These are phyloP conservation scores for Eucalyptus erythrocorys DNA, from an alignment of 345 rosid genomes.

Conservation along the genomic window DNA sequence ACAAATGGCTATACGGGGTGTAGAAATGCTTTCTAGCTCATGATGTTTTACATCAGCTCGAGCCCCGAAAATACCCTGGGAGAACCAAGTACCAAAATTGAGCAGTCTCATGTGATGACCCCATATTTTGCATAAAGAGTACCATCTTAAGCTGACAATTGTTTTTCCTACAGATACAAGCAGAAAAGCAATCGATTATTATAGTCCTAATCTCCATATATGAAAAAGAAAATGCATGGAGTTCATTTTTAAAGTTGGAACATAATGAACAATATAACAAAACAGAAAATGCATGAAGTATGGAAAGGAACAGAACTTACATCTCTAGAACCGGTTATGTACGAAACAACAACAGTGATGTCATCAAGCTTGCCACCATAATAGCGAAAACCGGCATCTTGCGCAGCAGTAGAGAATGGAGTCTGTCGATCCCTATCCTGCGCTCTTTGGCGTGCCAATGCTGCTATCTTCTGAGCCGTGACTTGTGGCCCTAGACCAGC, in stretches of 20 bases:
- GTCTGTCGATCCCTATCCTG: constrained; percentile 86
- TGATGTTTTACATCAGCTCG: neutral
- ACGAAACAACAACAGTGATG: constrained; percentile 95
- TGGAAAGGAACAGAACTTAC: constrained; percentile 1
- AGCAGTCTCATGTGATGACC: neutral
- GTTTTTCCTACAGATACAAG: neutral
- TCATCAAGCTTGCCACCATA: constrained; percentile 99
- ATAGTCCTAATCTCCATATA: neutral
- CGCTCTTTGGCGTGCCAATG: constrained; percentile 94
- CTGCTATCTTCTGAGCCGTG: constrained; percentile 96
- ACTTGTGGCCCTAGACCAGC: constrained; percentile 85
- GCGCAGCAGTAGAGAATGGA: constrained; percentile 97
- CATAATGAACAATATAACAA: neutral
- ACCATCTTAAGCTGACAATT: neutral
- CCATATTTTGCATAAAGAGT: neutral
- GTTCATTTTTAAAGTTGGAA: neutral
- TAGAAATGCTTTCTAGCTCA: neutral
- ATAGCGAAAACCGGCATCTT: constrained; percentile 95
- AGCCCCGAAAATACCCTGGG: neutral
- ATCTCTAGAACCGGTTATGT: constrained; percentile 35
- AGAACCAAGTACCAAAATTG: neutral
- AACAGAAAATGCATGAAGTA: neutral
- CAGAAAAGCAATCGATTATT: neutral
- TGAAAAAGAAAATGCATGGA: neutral
- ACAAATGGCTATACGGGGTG: neutral